Base-by-base conservation (phyloP, 2,329 filamentous ascomycete species). In the Diaporthe sp. region DNA sequence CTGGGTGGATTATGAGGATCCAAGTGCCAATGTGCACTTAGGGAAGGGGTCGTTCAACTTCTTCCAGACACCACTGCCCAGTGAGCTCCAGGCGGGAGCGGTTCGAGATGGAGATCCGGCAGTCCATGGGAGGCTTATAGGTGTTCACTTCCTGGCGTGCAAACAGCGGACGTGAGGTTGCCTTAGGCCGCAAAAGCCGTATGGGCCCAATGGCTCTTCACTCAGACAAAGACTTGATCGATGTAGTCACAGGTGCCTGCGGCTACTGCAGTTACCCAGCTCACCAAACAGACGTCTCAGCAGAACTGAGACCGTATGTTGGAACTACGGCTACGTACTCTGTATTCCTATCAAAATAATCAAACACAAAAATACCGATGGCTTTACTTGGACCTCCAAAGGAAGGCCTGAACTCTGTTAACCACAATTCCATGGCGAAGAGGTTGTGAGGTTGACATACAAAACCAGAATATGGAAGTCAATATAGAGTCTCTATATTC, bases 201-300 rank as follows among this genome's bases (percentile, higher is more conserved):
- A 15, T 28, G 19, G 49, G 46, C 49, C 8, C 65, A 22, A 25
- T 39, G 34, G 22, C 22, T 19, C 15, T 19, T 28, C 12, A 17
- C 25, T 15, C 9, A 15, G 46, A 68, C 65, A 68, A 68, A 68
- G 65, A 28, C n/a, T 51, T 34, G 6, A 8, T 53, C 34, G 15
- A 3, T 39, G 15, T 12, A 12, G 31, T 39, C 7, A 10, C n/a
- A 22, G 22, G 31, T 39, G 17, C 25, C 4, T 68, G 46, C 22
- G n/a, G 46, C 37, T 62, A 19, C 61, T 65, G 61, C 61, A 65
- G 42, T n/a, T 68, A 37, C 17, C 65, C 46, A 53, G 31, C 31
- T 37, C 19, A 39, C 46, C 31, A 68, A 51, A 53, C 31, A 28
- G 46, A 12, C 15, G 17, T 53, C 31, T 53, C 46, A 25, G n/a